Conservation (phyloP, 2,329 filamentous ascomycete genomes). For the Apiospora hydei region DNA sequence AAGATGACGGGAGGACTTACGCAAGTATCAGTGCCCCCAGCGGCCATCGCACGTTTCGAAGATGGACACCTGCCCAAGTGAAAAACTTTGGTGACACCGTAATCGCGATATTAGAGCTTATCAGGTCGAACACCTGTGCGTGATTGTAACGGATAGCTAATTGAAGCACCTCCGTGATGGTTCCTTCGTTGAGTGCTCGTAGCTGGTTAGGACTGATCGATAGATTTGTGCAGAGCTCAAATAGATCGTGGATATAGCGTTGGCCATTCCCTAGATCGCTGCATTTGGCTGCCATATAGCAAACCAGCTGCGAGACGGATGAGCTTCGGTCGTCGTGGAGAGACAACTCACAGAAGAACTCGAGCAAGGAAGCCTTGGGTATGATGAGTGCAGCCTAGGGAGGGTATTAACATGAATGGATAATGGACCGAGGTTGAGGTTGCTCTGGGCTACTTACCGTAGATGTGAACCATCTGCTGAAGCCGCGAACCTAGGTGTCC, state of each 20-base stretch:
- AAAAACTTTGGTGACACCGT: background rate
- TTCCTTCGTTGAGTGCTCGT: background rate
- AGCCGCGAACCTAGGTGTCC: background rate
- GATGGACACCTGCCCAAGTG: background rate
- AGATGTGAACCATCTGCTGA: background rate
- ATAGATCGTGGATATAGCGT: background rate
- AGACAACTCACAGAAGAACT: background rate
- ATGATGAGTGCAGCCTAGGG: background rate
- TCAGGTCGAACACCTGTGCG: background rate
- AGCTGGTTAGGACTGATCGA: background rate
- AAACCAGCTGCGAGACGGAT: background rate
- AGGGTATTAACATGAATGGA: background rate
- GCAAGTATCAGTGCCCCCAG: background rate
- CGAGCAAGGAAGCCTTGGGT: background rate
- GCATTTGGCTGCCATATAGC: background rate
- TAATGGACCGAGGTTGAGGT: background rate
- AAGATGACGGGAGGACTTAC: background rate
- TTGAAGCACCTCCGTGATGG: background rate
- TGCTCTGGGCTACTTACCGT: background rate
- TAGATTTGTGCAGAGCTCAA: background rate
- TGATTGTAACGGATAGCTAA: background rate
- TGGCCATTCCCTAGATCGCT: background rate
- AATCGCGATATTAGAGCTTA: background rate
- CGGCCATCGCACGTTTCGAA: background rate
- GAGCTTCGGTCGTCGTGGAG: background rate